Base-by-base conservation (phyloP, 495 filamentous ascomycete species). In the Podospora conica region DNA sequence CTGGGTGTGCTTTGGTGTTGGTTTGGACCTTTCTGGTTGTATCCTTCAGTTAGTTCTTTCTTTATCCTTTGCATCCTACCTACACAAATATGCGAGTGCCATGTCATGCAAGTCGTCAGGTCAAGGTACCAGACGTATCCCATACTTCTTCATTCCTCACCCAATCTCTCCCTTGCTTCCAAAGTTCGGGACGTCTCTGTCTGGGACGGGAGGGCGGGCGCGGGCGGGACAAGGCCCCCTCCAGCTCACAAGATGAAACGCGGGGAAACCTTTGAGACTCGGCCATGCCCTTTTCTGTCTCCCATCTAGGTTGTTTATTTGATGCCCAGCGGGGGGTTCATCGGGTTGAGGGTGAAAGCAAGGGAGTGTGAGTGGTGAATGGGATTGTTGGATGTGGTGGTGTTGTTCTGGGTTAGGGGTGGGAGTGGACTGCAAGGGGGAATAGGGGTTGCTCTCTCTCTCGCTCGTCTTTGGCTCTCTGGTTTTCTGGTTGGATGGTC, bases 241-340 rank as follows among this genome's bases (percentile, higher is more conserved):
- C 40, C 28, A 24, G 31, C 28, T 40, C 21, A 28, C 63, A 58
- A 15, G 63, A 64, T 64, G 63, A 64, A 64, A 64, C 63, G 63
- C 63, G 63, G 63, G 63, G 62, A 48, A 48, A n/a, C 40, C n/a
- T 48, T 48, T 48, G 40, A 48, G 40, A 48, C 40, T 48, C 33
- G 33, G 33, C 33, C 33, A 48, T 48, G 40, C 18, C 40, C 40
- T n/a, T 18, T 15, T 48, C 15, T 48, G 40, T 18, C 40, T 11
- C 15, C 40, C 15, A 40, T 48, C 40, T 48, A 7, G 40, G 40
- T n/a, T n/a, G 40, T 48, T 18, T 48, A 48, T 48, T 18, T 48
- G 40, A 8, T 8, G 40, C 40, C n/a, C n/a, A 18, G 40, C 15
- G 40, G 40, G 40, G 40, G 40, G 18, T 0, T 11, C 29, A 11